These are phyloP conservation scores for Scenedesmus sp. DNA, from an alignment of 163 green algal species.

Conservation along the genomic window DNA sequence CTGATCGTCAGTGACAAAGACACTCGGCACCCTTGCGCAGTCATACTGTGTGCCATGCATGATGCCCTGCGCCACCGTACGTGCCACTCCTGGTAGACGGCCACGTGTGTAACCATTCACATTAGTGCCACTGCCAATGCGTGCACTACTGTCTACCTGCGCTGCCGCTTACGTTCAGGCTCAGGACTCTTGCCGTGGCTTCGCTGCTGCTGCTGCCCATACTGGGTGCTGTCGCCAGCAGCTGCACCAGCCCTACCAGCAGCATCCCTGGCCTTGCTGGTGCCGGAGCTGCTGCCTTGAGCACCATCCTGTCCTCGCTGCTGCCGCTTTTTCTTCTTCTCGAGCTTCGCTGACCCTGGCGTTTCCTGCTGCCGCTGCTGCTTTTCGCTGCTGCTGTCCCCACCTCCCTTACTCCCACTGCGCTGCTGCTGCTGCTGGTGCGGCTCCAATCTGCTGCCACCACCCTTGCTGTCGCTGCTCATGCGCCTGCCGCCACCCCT, in stretches of 20 bases:
- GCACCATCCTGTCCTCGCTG: neutral
- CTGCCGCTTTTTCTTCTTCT: neutral
- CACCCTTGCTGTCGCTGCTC: slow-evolving; percentile 1
- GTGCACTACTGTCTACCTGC: neutral
- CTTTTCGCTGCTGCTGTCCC: neutral
- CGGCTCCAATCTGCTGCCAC: neutral
- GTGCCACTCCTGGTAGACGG: too few relatives aligned
- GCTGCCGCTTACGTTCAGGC: slow-evolving; percentile 23
- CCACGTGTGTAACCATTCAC: too few relatives aligned
- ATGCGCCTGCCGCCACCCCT: neutral
- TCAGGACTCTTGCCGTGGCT: neutral
- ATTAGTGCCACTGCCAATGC: neutral
- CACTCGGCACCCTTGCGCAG: too few relatives aligned
- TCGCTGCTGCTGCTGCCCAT: neutral
- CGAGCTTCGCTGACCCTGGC: neutral
- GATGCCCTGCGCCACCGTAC: too few relatives aligned
- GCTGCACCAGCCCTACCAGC: slow-evolving; percentile 27
- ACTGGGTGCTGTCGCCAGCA: neutral
- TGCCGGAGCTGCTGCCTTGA: neutral
- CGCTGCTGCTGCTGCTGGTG: slow-evolving; percentile 11
- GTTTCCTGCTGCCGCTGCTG: neutral
- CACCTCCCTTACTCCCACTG: neutral
- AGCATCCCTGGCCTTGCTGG: slow-evolving; percentile 34
- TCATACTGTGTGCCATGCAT: too few relatives aligned
- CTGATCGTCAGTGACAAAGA: too few relatives aligned